These are phyloP conservation scores for Fraxinus pennsylvanica DNA, from an alignment of 257 asterid genomes.

Conservation along the genomic window DNA sequence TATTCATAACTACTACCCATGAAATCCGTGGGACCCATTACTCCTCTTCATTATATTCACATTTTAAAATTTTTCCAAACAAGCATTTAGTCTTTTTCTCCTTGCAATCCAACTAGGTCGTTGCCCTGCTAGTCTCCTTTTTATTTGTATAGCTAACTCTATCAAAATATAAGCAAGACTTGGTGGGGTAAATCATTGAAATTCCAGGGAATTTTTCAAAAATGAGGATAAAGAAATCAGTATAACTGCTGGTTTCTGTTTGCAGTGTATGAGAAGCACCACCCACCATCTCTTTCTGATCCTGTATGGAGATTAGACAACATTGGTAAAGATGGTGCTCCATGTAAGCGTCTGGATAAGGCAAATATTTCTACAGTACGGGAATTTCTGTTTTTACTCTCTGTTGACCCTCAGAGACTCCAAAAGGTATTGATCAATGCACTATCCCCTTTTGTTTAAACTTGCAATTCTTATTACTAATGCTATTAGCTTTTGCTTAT, in stretches of 20 bases:
- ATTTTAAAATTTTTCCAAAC: no score
- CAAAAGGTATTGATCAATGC: constrained; percentile 15
- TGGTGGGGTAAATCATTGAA: not conserved
- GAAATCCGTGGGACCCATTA: no score
- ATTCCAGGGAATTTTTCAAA: not conserved
- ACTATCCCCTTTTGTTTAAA: constrained; percentile 2
- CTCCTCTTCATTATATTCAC: no score
- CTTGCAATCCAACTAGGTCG: not conserved
- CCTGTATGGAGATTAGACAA: constrained; percentile 31
- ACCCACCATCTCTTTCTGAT: constrained; percentile 30
- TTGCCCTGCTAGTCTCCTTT: not conserved
- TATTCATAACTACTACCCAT: no score
- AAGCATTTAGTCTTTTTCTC: no score
- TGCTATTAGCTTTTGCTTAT: not conserved
- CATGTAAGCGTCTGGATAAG: constrained; percentile 16
- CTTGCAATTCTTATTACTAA: not conserved
- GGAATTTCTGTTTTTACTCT: constrained; percentile 42
- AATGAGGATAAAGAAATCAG: not conserved
- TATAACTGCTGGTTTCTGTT: constrained; percentile 15
- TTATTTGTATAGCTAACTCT: not conserved
- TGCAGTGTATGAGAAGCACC: constrained; percentile 32
- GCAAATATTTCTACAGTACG: constrained; percentile 26
- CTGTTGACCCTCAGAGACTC: constrained; percentile 33
- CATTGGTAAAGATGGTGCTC: constrained; percentile 30
- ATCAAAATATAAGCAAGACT: not conserved